Conservation (phyloP, 192 early-diverging fungal species). For the Cladochytrium replicatum region DNA sequence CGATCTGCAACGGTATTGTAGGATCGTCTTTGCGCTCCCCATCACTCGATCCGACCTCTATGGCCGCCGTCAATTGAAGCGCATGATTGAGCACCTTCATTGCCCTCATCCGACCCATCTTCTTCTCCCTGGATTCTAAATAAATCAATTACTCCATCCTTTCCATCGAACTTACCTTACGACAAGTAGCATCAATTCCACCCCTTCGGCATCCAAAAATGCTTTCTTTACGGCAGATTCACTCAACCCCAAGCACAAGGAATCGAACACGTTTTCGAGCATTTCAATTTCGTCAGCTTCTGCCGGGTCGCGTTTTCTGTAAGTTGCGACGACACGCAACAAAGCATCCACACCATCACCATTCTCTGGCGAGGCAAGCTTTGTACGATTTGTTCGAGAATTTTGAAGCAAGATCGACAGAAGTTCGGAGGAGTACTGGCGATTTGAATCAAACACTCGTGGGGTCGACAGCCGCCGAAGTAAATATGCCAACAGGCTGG, state of each 20-base stretch:
- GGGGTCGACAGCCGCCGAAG: constrained; percentile 48
- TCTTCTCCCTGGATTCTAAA: constrained; percentile 48
- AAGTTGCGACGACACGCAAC: constrained; percentile 54
- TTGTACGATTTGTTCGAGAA: constrained; percentile 19
- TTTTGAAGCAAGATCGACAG: constrained; percentile 75
- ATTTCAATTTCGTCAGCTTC: constrained; percentile 81
- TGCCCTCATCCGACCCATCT: constrained; percentile 67
- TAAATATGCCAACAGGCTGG: constrained; percentile 65
- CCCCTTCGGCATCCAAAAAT: constrained; percentile 78
- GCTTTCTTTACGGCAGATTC: constrained; percentile 56
- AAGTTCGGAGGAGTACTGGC: constrained; percentile 79
- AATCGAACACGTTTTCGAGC: constrained; percentile 86
- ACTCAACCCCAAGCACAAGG: constrained; percentile 59
- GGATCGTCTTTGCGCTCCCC: neutral
- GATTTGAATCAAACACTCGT: constrained; percentile 70
- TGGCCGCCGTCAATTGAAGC: constrained; percentile 4
- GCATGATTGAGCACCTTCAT: constrained; percentile 77
- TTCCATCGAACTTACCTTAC: constrained; percentile 45
- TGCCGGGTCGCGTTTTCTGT: constrained; percentile 60
- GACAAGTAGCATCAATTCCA: constrained; percentile 85
- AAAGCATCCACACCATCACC: constrained; percentile 61
- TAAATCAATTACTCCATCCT: neutral
- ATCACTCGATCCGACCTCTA: neutral
- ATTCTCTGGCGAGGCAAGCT: constrained; percentile 22
- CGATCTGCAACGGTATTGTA: constrained; percentile 24